These are phyloP conservation scores for Spiromastix sp. DNA, from an alignment of 2,329 filamentous ascomycete genomes.

Conservation along the genomic window DNA sequence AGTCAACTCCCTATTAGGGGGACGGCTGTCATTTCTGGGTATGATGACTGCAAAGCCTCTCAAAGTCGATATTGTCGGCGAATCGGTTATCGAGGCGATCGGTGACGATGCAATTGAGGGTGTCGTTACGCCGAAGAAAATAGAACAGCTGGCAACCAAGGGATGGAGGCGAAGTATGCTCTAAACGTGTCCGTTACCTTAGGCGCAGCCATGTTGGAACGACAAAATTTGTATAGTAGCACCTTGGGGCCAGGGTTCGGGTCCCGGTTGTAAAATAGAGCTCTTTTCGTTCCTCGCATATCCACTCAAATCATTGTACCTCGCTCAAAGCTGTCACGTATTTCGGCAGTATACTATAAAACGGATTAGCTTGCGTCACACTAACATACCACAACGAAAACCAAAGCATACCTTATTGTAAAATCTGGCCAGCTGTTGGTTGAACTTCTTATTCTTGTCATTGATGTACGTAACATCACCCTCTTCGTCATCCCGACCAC, in stretches of 20 bases:
- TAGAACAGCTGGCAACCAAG: conserved; percentile 69
- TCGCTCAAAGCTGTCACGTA: conserved; percentile 92
- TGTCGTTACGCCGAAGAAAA: conserved; percentile 64
- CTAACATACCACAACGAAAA: conserved; percentile 4
- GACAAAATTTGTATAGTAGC: conserved; percentile 3
- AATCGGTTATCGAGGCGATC: conserved; percentile 81
- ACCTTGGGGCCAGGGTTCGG: conserved; percentile 7
- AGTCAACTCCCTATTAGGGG: conserved; percentile 68
- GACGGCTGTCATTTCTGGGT: conserved; percentile 69
- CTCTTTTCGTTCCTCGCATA: not conserved
- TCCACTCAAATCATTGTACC: conserved; percentile 75
- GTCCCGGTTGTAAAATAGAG: not conserved
- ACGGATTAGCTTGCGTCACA: conserved; percentile 3
- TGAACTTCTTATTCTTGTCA: conserved; percentile 99
- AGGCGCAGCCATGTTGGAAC: too few species aligned
- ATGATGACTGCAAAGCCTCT: conserved; percentile 76
- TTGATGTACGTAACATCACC: conserved; percentile 98
- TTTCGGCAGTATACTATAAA: conserved; percentile 75
- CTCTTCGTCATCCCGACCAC: conserved; percentile 71
- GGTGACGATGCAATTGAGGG: conserved; percentile 63
- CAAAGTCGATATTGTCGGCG: conserved; percentile 75
- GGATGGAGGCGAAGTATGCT: conserved; percentile 89
- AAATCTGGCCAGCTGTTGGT: conserved; percentile 89
- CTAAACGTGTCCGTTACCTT: conserved; percentile 39
- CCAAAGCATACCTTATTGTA: conserved; percentile 65